Evolutionary conservation across 2,329 filamentous ascomycete genomes (phyloP).

Genomic region (Botrytis hyacinthi): DNA sequence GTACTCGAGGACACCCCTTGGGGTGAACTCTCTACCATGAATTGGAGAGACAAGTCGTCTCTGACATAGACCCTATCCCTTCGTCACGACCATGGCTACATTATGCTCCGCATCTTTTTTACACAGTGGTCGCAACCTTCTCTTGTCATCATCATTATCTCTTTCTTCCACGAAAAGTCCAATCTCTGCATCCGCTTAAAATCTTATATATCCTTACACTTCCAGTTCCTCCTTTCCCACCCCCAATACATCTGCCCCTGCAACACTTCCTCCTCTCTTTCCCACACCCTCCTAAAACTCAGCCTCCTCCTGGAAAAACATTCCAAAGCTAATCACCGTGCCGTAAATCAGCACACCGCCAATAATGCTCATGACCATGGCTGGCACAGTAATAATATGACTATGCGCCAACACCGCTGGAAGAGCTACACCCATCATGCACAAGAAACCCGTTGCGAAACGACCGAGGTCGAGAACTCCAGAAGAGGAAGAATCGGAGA

Average conservation of each 20-base stretch:
- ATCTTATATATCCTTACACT: slow-evolving; percentile 7
- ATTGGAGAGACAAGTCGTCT: not conserved
- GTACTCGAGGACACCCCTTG: not conserved
- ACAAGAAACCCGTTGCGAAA: slow-evolving; percentile 92
- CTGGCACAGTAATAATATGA: slow-evolving; percentile 74
- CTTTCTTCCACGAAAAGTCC: not conserved
- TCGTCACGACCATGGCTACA: not conserved
- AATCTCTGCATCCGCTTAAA: not conserved
- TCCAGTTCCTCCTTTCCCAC: not conserved
- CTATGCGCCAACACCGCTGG: slow-evolving; percentile 87
- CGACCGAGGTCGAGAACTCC: slow-evolving; percentile 89
- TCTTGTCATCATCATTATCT: slow-evolving; percentile 1
- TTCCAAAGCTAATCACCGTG: slow-evolving; percentile 95
- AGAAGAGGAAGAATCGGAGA: slow-evolving; percentile 70
- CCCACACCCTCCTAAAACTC: slow-evolving; percentile 9
- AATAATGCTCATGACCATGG: slow-evolving; percentile 92
- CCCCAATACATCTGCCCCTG: not conserved
- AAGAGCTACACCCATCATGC: slow-evolving; percentile 94
- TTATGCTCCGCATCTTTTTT: not conserved
- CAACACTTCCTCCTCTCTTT: not conserved
- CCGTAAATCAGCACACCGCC: slow-evolving; percentile 94
- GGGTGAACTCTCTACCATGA: not conserved
- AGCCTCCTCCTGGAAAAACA: slow-evolving; percentile 95
- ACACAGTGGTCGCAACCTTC: not conserved
- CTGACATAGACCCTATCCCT: too few relatives aligned